Conservation (phyloP, 2,329 filamentous ascomycete genomes). For the Aureobasidium sp. region DNA sequence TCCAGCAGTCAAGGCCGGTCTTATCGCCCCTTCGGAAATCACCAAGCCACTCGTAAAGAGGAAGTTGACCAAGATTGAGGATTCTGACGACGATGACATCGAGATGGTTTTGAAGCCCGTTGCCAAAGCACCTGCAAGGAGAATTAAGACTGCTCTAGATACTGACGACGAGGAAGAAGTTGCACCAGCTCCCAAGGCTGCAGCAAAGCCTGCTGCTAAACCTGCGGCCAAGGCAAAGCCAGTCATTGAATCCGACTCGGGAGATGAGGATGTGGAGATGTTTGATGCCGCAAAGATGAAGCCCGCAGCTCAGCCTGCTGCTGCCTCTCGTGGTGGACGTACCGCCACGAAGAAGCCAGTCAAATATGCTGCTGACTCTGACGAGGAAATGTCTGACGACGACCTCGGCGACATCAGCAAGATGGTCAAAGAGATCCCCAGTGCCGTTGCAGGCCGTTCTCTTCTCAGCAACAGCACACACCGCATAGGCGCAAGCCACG, state of each 20-base stretch:
- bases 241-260: constrained; percentile 17
- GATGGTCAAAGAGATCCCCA: constrained; percentile 83
- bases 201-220: constrained; percentile 26
- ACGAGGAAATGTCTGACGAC: constrained; percentile 43
- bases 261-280: constrained; percentile 34
- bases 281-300: constrained; percentile 42
- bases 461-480: constrained; percentile 64
- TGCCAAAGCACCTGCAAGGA: constrained; percentile 16
- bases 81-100: constrained; percentile 34
- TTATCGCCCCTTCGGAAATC: constrained; percentile 7
- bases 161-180: constrained; percentile 34
- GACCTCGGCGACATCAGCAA: constrained; percentile 78
- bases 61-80: constrained; percentile 19
- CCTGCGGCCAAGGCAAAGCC: constrained; percentile 18
- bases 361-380: constrained; percentile 32
- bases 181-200: constrained; percentile 29
- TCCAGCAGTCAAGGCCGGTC: constrained; percentile 22
- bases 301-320: constrained; percentile 9
- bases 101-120: background rate
- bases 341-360: constrained; percentile 35
- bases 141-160: constrained; percentile 35
- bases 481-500: constrained; percentile 56
- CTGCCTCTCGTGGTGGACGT: constrained; percentile 31
- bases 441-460: constrained; percentile 43
- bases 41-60: constrained; percentile 22